phyloP scores from a whole-genome alignment of 176 grass and related monocot species.

The Phoenix dactylifera region DNA sequence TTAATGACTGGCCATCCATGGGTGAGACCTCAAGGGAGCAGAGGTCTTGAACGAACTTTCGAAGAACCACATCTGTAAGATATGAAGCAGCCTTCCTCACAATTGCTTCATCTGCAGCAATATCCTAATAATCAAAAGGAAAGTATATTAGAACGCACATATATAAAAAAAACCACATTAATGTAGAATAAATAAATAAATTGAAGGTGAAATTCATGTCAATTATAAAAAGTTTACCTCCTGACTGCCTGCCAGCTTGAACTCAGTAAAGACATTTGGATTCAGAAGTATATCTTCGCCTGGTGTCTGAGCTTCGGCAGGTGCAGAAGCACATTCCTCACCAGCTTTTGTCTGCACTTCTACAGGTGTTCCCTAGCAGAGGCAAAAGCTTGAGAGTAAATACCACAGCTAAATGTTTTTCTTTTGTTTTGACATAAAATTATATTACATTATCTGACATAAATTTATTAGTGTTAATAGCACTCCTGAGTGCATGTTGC shows the following conservation, averaged over 20 bases:
- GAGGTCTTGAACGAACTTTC: conserved; percentile 89
- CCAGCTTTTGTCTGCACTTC: conserved; percentile 20
- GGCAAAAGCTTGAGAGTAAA: too few relatives aligned
- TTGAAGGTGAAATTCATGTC: background rate
- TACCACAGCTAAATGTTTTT: too few relatives aligned
- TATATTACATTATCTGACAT: too few relatives aligned
- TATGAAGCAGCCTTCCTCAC: conserved; percentile 63
- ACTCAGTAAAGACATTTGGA: conserved; percentile 94
- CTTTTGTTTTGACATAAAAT: too few relatives aligned
- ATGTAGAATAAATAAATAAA: conserved; percentile 16
- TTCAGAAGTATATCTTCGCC: conserved; percentile 69
- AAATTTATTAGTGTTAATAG: too few relatives aligned
- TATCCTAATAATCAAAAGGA: conserved; percentile 50
- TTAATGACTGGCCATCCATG: conserved; percentile 93
- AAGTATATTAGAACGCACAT: background rate
- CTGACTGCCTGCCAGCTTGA: conserved; percentile 71
- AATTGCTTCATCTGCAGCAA: conserved; percentile 61
- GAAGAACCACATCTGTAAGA: conserved; percentile 70
- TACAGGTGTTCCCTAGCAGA: conserved; percentile 21
- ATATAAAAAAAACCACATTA: conserved; percentile 9
- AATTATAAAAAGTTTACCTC: conserved; percentile 49
- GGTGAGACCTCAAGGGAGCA: conserved; percentile 84
- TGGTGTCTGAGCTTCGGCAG: conserved; percentile 9
- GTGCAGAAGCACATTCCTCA: conserved; percentile 20
- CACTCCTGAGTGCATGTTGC: too few relatives aligned